phyloP scores from a whole-genome alignment of 2,329 filamentous ascomycete genomes.

The Phialemoniopsis sp. region DNA sequence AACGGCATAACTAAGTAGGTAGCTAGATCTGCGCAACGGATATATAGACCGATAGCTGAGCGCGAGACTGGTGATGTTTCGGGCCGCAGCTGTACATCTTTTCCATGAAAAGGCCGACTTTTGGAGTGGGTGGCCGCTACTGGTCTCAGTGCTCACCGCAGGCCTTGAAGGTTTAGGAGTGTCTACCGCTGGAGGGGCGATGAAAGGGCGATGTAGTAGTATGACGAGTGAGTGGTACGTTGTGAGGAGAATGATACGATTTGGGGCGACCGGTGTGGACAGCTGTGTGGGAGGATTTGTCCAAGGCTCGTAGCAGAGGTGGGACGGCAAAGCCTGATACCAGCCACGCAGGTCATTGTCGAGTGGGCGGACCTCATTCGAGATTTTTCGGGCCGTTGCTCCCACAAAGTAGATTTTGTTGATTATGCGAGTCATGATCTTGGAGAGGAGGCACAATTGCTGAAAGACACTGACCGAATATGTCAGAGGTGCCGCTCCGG shows the following conservation, averaged over 20 bases:
- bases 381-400: background rate
- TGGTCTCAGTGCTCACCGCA: too few species aligned
- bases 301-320: constrained; percentile 5
- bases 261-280: constrained; percentile 1
- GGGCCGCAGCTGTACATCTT: constrained; percentile 26
- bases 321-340: constrained; percentile 4
- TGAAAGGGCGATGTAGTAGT: constrained; percentile 37
- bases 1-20: constrained; percentile 28
- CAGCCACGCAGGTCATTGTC: constrained; percentile 4
- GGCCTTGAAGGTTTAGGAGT: too few species aligned
- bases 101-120: too few species aligned
- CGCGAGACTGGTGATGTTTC: constrained; percentile 26
- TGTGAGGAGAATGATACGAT: constrained; percentile 7
- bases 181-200: too few species aligned
- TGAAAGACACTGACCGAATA: constrained; percentile 9
- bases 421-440: constrained; percentile 11
- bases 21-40: constrained; percentile 24
- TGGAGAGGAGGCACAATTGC: constrained; percentile 8
- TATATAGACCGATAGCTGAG: constrained; percentile 22
- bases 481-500: too few species aligned
- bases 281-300: too few species aligned
- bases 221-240: constrained; percentile 37
- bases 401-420: constrained; percentile 7
- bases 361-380: background rate
- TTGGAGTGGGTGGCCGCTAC: constrained; percentile 1